phyloP scores from a whole-genome alignment of 257 asterid genomes.

The Lithospermum erythrorhizon region DNA sequence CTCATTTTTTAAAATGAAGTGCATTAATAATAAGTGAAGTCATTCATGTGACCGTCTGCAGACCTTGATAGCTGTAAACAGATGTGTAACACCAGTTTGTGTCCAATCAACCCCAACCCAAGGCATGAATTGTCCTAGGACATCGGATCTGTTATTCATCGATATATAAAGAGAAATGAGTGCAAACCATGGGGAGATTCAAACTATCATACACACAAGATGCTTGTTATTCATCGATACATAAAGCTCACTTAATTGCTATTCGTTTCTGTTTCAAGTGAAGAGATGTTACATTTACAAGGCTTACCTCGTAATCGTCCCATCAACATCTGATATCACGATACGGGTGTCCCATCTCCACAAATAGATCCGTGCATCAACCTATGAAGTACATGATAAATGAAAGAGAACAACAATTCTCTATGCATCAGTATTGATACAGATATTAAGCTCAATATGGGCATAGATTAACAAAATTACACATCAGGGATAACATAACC shows the following conservation, averaged over 20 bases:
- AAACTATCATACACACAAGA: neutral
- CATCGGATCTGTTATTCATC: constrained; percentile 59
- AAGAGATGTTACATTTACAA: constrained; percentile 4
- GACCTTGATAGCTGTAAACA: constrained; percentile 98
- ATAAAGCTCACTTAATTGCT: neutral
- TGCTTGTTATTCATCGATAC: too few relatives aligned
- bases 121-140: constrained; percentile 96
- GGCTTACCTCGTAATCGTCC: constrained; percentile 82
- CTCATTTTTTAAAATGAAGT: neutral
- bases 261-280: neutral
- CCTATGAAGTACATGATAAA: constrained; percentile 35
- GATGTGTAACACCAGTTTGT: constrained; percentile 86
- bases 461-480: constrained; percentile 1
- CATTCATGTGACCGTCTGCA: neutral
- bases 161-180: constrained; percentile 4
- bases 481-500: neutral
- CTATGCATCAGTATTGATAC: neutral
- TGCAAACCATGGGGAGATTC: neutral
- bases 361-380: constrained; percentile 78
- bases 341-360: constrained; percentile 85
- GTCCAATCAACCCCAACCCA: constrained; percentile 98
- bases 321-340: constrained; percentile 97
- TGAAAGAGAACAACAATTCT: constrained; percentile 5
- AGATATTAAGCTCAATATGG: neutral
- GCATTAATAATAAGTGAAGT: neutral